These are phyloP conservation scores for Fusarium xyrophilum DNA, from an alignment of 2,329 filamentous ascomycete genomes.

Conservation along the genomic window DNA sequence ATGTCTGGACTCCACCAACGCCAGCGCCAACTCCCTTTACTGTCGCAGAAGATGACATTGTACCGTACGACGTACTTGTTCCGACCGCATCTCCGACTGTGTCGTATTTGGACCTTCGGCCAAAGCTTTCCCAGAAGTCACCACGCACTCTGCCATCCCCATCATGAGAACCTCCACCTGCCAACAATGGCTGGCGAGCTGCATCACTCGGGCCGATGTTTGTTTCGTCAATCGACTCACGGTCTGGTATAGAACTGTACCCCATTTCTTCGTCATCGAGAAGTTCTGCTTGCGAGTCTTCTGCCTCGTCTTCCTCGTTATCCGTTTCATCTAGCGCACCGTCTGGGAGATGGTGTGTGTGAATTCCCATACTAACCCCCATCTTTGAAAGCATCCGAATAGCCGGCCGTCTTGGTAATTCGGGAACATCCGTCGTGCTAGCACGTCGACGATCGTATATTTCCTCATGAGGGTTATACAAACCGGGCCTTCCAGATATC, in stretches of 20 bases:
- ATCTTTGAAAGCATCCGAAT: constrained; percentile 60
- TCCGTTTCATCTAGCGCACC: constrained; percentile 60
- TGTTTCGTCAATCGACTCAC: constrained; percentile 45
- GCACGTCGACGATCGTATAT: constrained; percentile 46
- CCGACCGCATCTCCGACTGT: constrained; percentile 2
- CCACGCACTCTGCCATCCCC: constrained; percentile 11
- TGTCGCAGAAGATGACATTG: constrained; percentile 42
- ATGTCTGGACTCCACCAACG: constrained; percentile 5
- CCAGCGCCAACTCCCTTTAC: constrained; percentile 21
- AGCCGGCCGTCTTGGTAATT: constrained; percentile 67
- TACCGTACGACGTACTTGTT: constrained; percentile 45
- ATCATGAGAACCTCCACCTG: constrained; percentile 9
- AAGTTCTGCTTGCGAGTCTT: constrained; percentile 44
- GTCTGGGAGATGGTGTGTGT: constrained; percentile 73
- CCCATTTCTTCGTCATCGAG: constrained; percentile 43
- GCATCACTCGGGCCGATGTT: constrained; percentile 21
- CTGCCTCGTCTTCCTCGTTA: constrained; percentile 44
- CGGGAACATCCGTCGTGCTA: constrained; percentile 66
- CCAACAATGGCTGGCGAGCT: constrained; percentile 36
- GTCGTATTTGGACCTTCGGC: constrained; percentile 23
- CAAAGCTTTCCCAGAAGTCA: constrained; percentile 25
- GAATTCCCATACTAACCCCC: constrained; percentile 74
- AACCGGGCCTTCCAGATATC: constrained; percentile 51
- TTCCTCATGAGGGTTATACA: constrained; percentile 53
- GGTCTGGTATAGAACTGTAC: constrained; percentile 22